Percentiles rank a stretch among this genome's conserved stretches.
Evolutionary conservation across 108 stramenopile genomes (phyloP).

Genomic region (Chaetoceros tenuissimus): DNA sequence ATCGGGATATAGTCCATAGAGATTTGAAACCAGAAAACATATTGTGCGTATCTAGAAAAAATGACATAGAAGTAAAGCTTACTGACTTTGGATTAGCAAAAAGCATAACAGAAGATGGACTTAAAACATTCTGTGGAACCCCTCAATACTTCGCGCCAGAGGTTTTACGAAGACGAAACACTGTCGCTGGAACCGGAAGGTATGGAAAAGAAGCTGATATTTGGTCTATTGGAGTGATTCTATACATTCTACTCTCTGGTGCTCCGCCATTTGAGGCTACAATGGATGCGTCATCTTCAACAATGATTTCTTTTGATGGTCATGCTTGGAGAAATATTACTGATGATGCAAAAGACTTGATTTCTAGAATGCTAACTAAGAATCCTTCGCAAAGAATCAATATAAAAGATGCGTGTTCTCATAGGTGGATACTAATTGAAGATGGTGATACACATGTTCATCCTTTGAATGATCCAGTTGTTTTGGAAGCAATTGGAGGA

Average conservation of each 20-base stretch:
- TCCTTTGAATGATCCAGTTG: slow-evolving; percentile 69
- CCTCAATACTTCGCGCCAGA: slow-evolving; percentile 92
- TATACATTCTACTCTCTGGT: slow-evolving; percentile 75
- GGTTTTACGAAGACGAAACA: slow-evolving; percentile 62
- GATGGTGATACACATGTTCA: slow-evolving; percentile 83
- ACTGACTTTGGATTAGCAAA: slow-evolving; percentile 92
- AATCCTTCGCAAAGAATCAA: slow-evolving; percentile 58
- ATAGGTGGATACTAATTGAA: slow-evolving; percentile 68
- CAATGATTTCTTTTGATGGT: slow-evolving; percentile 20
- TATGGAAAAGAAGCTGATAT: slow-evolving; percentile 82
- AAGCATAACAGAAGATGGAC: slow-evolving; percentile 53
- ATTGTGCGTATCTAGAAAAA: slow-evolving; percentile 39
- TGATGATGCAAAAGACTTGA: slow-evolving; percentile 51
- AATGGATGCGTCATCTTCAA: slow-evolving; percentile 10
- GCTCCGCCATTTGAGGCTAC: slow-evolving; percentile 67
- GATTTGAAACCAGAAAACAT: slow-evolving; percentile 95
- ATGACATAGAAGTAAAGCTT: slow-evolving; percentile 56
- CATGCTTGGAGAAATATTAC: slow-evolving; percentile 18
- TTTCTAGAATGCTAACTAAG: slow-evolving; percentile 38
- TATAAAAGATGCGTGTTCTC: slow-evolving; percentile 63
- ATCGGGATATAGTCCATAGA: slow-evolving; percentile 64
- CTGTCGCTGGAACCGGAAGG: slow-evolving; percentile 63
- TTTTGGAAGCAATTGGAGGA: not conserved
- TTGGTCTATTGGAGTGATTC: slow-evolving; percentile 82
- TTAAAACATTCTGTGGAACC: slow-evolving; percentile 90